A percentile compares a stretch with the other conserved stretches of the same genome.
Conservation (phyloP, 1,139 yeast species). For the Geotrichum carabidarum region DNA sequence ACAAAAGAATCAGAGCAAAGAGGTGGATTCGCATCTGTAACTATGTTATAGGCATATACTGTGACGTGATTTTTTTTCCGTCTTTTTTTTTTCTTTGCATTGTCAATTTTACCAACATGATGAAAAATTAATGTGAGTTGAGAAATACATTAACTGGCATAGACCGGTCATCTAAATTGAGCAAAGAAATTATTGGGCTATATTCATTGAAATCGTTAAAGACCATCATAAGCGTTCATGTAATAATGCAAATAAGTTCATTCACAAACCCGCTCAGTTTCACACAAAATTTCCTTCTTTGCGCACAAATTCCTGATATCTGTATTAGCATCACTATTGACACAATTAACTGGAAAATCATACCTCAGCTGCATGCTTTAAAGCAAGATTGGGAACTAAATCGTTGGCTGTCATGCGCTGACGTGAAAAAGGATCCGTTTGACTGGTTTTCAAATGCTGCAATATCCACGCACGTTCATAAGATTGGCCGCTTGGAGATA, state of each 20-base stretch:
- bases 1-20: conserved; percentile 35
- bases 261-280: neutral
- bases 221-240: too few species aligned
- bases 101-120: neutral
- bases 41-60: conserved; percentile 36
- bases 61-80: conserved; percentile 7
- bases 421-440: conserved; percentile 45
- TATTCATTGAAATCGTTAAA: too few species aligned
- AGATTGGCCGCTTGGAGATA: conserved; percentile 49
- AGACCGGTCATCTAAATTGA: too few species aligned
- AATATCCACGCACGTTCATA: conserved; percentile 44
- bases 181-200: too few species aligned
- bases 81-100: neutral
- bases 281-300: neutral
- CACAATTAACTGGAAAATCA: neutral
- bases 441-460: conserved; percentile 39
- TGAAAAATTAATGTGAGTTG: too few species aligned
- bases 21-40: conserved; percentile 36
- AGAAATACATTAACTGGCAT: too few species aligned
- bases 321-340: neutral
- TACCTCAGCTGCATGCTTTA: conserved; percentile 41
- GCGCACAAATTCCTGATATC: neutral
- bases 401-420: conserved; percentile 40
- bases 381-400: conserved; percentile 43
- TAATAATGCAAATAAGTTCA: too few species aligned